These are phyloP conservation scores for Nephelium lappaceum DNA, from an alignment of 345 rosid genomes.

Conservation along the genomic window DNA sequence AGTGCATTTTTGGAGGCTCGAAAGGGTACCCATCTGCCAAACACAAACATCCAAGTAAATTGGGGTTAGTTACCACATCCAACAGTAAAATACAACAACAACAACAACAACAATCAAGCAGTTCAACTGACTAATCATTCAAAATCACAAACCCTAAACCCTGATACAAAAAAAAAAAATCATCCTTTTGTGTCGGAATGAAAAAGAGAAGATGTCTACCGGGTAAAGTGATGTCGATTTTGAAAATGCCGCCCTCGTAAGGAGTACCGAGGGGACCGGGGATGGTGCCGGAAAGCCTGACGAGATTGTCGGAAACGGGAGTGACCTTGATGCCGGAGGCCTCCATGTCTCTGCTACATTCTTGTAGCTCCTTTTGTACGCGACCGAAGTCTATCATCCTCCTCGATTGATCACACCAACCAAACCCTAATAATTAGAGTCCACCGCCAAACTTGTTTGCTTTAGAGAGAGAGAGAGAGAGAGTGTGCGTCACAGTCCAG, in stretches of 20 bases:
- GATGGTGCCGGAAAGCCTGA: constrained; percentile 74
- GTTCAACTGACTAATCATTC: not conserved
- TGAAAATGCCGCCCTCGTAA: constrained; percentile 90
- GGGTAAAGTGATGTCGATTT: constrained; percentile 79
- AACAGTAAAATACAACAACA: not conserved
- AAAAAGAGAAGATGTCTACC: constrained; percentile 35
- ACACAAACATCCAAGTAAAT: not conserved
- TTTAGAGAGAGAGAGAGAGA: not conserved
- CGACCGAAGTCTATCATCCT: constrained; percentile 78
- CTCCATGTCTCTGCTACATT: constrained; percentile 73
- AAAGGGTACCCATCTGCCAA: constrained; percentile 96
- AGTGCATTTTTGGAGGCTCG: constrained; percentile 99
- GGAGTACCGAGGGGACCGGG: constrained; percentile 92
- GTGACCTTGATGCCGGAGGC: constrained; percentile 75
- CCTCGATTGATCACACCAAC: not conserved
- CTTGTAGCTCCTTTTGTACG: constrained; percentile 92
- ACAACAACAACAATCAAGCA: not conserved
- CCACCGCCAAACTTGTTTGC: not conserved
- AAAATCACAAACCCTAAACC: constrained; percentile 1
- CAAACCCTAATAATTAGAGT: not conserved
- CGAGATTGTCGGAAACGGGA: constrained; percentile 72
- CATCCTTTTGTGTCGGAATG: not conserved
- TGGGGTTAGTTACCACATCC: not conserved
- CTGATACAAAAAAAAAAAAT: not conserved
- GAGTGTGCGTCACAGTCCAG: not conserved